Conservation (phyloP, 805 yeast species). For the Metahyphopichia silvanorum region DNA sequence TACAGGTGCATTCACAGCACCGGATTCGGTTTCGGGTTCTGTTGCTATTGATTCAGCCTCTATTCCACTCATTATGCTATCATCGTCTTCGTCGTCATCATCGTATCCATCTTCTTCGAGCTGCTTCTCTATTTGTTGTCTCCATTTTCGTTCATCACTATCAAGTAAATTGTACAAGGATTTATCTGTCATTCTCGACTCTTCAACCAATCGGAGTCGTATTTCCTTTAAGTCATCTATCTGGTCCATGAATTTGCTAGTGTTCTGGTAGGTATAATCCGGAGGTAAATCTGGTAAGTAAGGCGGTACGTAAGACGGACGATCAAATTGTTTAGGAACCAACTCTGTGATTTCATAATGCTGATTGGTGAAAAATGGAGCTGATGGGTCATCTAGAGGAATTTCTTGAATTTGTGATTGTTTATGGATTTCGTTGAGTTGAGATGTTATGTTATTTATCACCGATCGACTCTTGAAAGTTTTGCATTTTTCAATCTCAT, state of each 20-base stretch:
- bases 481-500: conserved; percentile 27
- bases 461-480: conserved; percentile 8
- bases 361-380: conserved; percentile 53
- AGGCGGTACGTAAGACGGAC: conserved; percentile 52
- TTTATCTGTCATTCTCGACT: conserved; percentile 74
- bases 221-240: conserved; percentile 69
- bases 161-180: conserved; percentile 64
- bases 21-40: conserved; percentile 5
- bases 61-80: conserved; percentile 19
- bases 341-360: conserved; percentile 50
- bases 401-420: conserved; percentile 9
- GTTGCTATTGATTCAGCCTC: conserved; percentile 4
- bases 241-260: conserved; percentile 63
- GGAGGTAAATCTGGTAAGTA: conserved; percentile 93
- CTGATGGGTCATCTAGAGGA: conserved; percentile 36
- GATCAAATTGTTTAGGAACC: conserved; percentile 46
- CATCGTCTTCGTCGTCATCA: conserved; percentile 12
- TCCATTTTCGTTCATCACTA: conserved; percentile 32
- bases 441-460: conserved; percentile 8
- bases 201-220: conserved; percentile 70
- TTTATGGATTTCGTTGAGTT: conserved; percentile 5
- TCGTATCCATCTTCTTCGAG: conserved; percentile 14
- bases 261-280: conserved; percentile 82
- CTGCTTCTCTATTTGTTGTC: conserved; percentile 21
- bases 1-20: conserved; percentile 2